Evolutionary conservation across 139 green algal genomes (phyloP).

Genomic region (Chlorella sp.): DNA sequence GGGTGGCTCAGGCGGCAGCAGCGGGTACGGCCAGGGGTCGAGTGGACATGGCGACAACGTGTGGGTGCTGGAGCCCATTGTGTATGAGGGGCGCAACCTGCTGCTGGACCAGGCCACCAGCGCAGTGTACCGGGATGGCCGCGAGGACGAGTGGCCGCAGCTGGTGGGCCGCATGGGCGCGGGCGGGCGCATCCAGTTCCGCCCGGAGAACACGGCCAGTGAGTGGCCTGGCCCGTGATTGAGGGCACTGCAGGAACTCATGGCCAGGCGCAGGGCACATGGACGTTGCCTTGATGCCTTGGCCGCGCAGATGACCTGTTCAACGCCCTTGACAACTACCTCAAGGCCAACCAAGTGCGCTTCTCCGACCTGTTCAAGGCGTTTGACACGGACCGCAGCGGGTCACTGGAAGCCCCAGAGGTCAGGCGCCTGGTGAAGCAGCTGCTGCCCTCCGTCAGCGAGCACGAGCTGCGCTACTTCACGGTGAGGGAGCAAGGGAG

Average conservation of each 20-base stretch:
- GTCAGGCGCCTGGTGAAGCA: slow-evolving; percentile 16
- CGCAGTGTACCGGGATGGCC: slow-evolving; percentile 12
- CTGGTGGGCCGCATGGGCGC: not conserved
- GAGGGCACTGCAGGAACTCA: not conserved
- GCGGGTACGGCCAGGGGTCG: no score
- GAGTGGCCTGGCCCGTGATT: not conserved
- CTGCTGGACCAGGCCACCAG: slow-evolving; percentile 13
- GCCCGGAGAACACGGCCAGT: not conserved
- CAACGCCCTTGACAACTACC: slow-evolving; percentile 16
- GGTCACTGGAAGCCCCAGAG: slow-evolving; percentile 18
- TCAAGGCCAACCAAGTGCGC: slow-evolving; percentile 16
- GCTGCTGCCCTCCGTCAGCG: slow-evolving; percentile 15
- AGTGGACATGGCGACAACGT: no score
- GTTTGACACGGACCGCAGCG: slow-evolving; percentile 19
- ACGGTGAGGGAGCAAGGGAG: slow-evolving; percentile 1
- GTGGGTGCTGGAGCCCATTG: slow-evolving; percentile 11
- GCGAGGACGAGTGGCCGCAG: not conserved
- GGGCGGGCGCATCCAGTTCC: not conserved
- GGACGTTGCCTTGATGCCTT: not conserved
- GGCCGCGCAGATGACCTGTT: slow-evolving; percentile 14
- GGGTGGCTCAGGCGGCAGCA: no score
- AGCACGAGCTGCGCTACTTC: slow-evolving; percentile 23
- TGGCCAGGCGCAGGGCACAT: not conserved
- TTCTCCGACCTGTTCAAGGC: slow-evolving; percentile 19
- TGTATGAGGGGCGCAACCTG: slow-evolving; percentile 4